phyloP scores from a whole-genome alignment of 1,284 basidiomycete species.

The Heimioporus retisporus region DNA sequence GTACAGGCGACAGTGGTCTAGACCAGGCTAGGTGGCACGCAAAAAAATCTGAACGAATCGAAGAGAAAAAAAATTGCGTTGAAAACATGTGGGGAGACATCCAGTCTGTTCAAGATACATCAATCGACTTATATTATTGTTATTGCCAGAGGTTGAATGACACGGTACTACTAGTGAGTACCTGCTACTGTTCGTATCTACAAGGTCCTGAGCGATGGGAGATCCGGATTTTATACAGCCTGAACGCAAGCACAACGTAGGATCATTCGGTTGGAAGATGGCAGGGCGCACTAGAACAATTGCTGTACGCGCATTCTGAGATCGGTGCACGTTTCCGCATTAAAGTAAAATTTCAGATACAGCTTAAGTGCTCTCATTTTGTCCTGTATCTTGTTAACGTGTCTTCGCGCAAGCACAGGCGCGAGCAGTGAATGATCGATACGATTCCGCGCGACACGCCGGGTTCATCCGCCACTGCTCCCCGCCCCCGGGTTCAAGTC shows the following conservation, averaged over 20 bases:
- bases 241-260: conserved; percentile 32
- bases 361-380: conserved; percentile 94
- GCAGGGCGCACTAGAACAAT: conserved; percentile 76
- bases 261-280: not conserved
- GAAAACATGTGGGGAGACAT: conserved; percentile 15
- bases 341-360: conserved; percentile 98
- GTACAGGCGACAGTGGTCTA: conserved; percentile 37
- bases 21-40: conserved; percentile 42
- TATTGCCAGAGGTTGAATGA: too few species aligned
- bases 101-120: conserved; percentile 33
- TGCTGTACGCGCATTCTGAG: conserved; percentile 97
- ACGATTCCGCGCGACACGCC: conserved; percentile 59
- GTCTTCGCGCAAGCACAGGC: conserved; percentile 58
- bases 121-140: conserved; percentile 22
- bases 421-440: conserved; percentile 10
- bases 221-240: conserved; percentile 80
- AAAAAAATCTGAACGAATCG: conserved; percentile 14
- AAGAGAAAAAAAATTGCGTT: conserved; percentile 30
- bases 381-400: conserved; percentile 86
- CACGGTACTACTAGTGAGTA: not conserved
- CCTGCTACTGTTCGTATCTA: conserved; percentile 48
- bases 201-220: conserved; percentile 58
- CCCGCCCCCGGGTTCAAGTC: too few species aligned
- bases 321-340: conserved; percentile 96
- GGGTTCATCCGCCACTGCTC: too few species aligned